Conservation (phyloP, 2,329 filamentous ascomycete species). For the Cryphonectria radicalis region DNA sequence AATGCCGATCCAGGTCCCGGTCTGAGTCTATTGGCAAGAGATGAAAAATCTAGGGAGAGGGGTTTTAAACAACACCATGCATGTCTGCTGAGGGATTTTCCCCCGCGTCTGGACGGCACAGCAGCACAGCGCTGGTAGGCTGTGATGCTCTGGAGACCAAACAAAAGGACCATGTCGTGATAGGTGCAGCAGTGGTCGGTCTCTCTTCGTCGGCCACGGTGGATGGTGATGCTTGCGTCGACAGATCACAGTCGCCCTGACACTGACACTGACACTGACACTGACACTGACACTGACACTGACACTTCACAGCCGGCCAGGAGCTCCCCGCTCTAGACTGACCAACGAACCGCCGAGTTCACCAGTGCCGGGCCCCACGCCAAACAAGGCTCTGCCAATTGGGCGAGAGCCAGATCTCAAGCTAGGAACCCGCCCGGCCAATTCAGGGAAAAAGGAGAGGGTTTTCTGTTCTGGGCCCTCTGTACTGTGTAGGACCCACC, state of each 20-base stretch:
- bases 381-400: constrained; percentile 6
- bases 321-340: too few species aligned
- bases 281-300: too few species aligned
- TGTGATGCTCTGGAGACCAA: too few species aligned
- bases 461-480: neutral
- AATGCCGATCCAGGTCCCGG: constrained; percentile 11
- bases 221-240: neutral
- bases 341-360: neutral
- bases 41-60: neutral
- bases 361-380: neutral
- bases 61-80: neutral
- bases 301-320: too few species aligned
- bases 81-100: too few species aligned
- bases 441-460: neutral
- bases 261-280: too few species aligned
- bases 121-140: too few species aligned
- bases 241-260: too few species aligned
- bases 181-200: neutral
- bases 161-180: neutral
- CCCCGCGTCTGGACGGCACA: too few species aligned
- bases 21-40: neutral
- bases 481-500: constrained; percentile 1
- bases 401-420: neutral
- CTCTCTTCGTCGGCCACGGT: too few species aligned
- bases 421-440: neutral